Percentiles rank a stretch among this genome's conserved stretches.
These are phyloP conservation scores for Chlamydomonas applanata DNA, from an alignment of 139 green algal genomes.

Conservation along the genomic window DNA sequence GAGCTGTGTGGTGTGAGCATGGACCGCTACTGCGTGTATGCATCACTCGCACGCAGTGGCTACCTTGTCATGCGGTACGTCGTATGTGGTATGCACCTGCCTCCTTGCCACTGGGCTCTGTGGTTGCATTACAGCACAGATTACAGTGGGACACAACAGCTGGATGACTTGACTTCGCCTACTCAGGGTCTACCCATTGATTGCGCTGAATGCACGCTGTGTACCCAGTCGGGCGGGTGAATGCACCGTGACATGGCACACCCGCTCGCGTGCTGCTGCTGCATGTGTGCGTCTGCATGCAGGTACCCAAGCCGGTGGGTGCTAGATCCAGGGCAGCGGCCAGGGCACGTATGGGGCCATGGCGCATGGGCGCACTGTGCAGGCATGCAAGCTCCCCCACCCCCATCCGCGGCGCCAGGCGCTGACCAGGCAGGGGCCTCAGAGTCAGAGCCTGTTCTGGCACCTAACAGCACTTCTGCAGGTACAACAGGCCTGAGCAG, in stretches of 20 bases:
- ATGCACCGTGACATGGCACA: background rate
- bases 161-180: background rate
- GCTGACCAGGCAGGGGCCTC: no score
- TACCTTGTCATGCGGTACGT: conserved; percentile 42
- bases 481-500: no score
- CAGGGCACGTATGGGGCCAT: conserved; percentile 9
- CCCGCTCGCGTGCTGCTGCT: background rate
- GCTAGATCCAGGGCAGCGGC: conserved; percentile 4
- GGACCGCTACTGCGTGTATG: conserved; percentile 41
- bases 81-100: background rate
- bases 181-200: no score
- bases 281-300: background rate
- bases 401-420: no score
- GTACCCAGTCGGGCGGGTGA: background rate
- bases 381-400: no score
- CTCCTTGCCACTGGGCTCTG: no score
- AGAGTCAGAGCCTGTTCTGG: no score
- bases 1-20: conserved; percentile 27
- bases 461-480: no score
- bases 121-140: background rate
- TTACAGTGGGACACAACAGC: no score
- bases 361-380: background rate
- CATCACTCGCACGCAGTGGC: conserved; percentile 26
- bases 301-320: conserved; percentile 41
- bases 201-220: background rate